Evolutionary conservation across 768 basidiomycete genomes (phyloP), one percentile per base, ranked within the genome.

Genomic region (Crucibulum laeve): DNA sequence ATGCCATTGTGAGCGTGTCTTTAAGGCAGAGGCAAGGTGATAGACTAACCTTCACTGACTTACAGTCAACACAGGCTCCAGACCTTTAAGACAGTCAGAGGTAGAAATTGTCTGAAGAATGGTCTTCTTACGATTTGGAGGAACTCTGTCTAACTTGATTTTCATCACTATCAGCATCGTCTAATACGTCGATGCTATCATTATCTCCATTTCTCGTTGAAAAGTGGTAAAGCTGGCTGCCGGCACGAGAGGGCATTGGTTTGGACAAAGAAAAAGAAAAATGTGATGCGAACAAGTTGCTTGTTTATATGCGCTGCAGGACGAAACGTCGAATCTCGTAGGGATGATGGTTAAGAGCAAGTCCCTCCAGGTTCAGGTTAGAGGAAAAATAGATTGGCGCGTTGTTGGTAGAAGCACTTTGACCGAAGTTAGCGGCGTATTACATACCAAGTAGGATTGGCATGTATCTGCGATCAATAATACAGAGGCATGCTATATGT

Each of bases 21-120:
- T 15, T 6, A 42, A 42, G 17, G 10, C 6, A 42, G 8, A 30
- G 18, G 10, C 25, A 13, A 37, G 11, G n/a, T 14, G 34, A 23
- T 33, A 22, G 21, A 51, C 60, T 36, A 38, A 75, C 78, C 58
- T 79, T 80, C 34, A 79, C 65, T 4, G 74, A 73, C 58, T 80
- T 79, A 58, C 78, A 80, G 45, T 79, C 73, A 21, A 74, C 69
- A 56, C 77, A 79, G 23, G 77, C 78, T 19, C 75, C 73, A 42
- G 70, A 63, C 25, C 77, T 78, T 37, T 13, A 3, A 15, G 23
- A 24, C 35, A 39, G 32, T 18, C 11, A 19, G 25, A 35, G 32
- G n/a, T 8, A 41, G 7, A 32, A 13, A 18, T 28, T 25, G 10
- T 1, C 8, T 11, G 14, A 15, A n/a, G 24, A 21, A 30, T 21